A percentile compares a stretch with the other conserved stretches of the same genome.
Conservation (phyloP, 1,284 basidiomycete genomes). For the Coniophora puteana region DNA sequence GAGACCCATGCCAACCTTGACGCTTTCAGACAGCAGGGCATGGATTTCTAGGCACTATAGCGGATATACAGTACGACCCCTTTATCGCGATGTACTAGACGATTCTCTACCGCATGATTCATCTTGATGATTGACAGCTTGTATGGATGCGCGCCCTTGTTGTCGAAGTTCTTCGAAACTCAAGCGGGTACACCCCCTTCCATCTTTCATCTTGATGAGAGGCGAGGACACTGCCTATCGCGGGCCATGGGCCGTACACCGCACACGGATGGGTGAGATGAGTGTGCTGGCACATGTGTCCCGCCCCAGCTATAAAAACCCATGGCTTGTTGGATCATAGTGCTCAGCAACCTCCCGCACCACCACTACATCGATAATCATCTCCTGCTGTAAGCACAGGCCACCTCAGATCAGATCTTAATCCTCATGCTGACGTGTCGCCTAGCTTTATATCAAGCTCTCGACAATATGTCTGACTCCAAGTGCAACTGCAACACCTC, state of each 20-base stretch:
- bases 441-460: too few species aligned
- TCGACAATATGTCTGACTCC: constrained; percentile 4
- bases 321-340: too few species aligned
- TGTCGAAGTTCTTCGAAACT: neutral
- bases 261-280: too few species aligned
- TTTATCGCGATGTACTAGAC: neutral
- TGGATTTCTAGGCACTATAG: constrained; percentile 66
- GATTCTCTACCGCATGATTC: neutral
- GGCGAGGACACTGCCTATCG: too few species aligned
- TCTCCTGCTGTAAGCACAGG: too few species aligned
- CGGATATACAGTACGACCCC: constrained; percentile 5
- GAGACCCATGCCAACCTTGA: constrained; percentile 49
- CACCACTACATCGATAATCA: too few species aligned
- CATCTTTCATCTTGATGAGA: neutral
- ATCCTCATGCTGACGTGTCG: too few species aligned
- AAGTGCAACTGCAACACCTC: constrained; percentile 4
- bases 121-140: neutral
- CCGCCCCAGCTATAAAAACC: too few species aligned
- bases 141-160: neutral
- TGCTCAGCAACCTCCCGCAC: too few species aligned
- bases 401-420: too few species aligned
- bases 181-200: neutral
- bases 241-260: too few species aligned
- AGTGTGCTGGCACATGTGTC: too few species aligned
- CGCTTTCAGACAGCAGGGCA: constrained; percentile 74